Base-by-base conservation (phyloP, 1,284 basidiomycete species). In the Naganishia albida region DNA sequence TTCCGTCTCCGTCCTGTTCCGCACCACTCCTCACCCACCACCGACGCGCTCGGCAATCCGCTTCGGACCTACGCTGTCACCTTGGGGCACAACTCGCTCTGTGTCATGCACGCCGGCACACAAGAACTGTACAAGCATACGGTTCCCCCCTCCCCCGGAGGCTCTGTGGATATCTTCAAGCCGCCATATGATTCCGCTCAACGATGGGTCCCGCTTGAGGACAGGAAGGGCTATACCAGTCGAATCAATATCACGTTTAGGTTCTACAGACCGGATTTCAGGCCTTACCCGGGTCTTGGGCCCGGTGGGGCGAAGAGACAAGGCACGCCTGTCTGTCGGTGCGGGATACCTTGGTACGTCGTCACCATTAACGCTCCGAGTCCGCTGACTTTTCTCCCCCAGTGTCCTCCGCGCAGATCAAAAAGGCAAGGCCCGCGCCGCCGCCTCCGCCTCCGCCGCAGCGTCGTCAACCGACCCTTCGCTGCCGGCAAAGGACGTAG, bases 81-180 rank as follows among this genome's bases (percentile, higher is more conserved):
- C 13, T 78, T 96, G 26, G 78, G 85, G 6, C 93, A 96, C 73
- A 96, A 96, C 74, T 90, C 89, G 30, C 87, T 93, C 69, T 82
- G 85, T n/a, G 88, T 95, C 71, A 97, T 97, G 93, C 90, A 93
- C 70, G 90, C 90, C 0, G 88, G 89, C 1, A 88, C 87, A 68
- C 93, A 97, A 80, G 93, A 97, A 77, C 82, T 83, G 23, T 97
- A 88, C 81, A 96, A 96, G 69, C 81, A 82, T 68, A 78, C 7
- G 49, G 70, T 54, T 44, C 43, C 64, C 10, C 63, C 66, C 18
- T 28, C 64, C 25, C 39, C 49, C 12, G 55, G 50, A 28, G 53
- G 57, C 1, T 82, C 86, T 0, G 83, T 94, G 59, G 92, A 94
- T 73, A 72, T 88, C 20, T 93, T 87, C 74, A 83, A 84, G 39